These are phyloP conservation scores for Myriangium duriaei DNA, from an alignment of 2,329 filamentous ascomycete genomes.

Conservation along the genomic window DNA sequence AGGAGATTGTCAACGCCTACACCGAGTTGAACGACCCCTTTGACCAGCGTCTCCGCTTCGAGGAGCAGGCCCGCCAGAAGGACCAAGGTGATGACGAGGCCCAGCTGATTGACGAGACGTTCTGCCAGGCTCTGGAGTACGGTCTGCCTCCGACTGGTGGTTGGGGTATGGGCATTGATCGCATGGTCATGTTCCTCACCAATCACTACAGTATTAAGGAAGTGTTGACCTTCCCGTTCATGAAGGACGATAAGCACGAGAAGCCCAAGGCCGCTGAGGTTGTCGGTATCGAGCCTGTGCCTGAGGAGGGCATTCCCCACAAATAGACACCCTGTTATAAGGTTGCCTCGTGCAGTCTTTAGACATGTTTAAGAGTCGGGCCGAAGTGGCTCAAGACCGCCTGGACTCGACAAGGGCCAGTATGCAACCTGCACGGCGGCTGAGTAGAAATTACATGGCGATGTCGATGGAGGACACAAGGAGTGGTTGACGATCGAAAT, in stretches of 20 bases:
- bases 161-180: conserved; percentile 93
- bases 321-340: no score
- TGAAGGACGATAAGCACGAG: conserved; percentile 65
- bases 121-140: conserved; percentile 80
- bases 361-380: no score
- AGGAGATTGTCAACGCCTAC: conserved; percentile 94
- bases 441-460: no score
- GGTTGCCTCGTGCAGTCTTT: no score
- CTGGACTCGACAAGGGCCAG: no score
- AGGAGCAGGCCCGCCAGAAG: conserved; percentile 94
- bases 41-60: conserved; percentile 81
- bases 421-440: no score
- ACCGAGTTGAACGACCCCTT: conserved; percentile 97
- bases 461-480: no score
- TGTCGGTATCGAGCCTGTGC: conserved; percentile 44
- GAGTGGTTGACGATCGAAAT: no score
- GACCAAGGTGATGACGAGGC: conserved; percentile 94
- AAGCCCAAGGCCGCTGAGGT: conserved; percentile 48
- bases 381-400: no score
- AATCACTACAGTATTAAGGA: conserved; percentile 95
- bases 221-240: conserved; percentile 91
- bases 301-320: conserved; percentile 39
- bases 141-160: conserved; percentile 88
- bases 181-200: conserved; percentile 89
- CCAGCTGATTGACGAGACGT: conserved; percentile 90